Evolutionary conservation across 192 early-diverging fungal genomes (phyloP), one percentile per base, ranked within the genome.

Genomic region (Gigaspora rosea): DNA sequence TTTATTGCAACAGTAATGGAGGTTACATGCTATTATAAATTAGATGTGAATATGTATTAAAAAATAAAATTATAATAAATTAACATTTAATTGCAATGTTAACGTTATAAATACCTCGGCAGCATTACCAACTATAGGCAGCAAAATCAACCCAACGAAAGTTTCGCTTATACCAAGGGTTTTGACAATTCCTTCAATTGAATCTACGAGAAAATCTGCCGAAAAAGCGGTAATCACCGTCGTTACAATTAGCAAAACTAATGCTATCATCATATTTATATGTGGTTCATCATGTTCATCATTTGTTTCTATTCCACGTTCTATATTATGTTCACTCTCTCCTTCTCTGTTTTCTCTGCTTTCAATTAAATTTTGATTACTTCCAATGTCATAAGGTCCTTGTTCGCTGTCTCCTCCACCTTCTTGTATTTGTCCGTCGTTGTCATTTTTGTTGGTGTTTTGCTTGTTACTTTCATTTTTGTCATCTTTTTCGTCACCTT

Each of bases 41-140:
- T 65, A 65, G 18, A 36, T 68, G 11, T 70, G 9, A 70, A 18
- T 22, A 6, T 9, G 9, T 70, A 49, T 52, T 20, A 46, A 3
- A n/a, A 46, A 13, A 70, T 49, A 46, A 27, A 27, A 47, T 46
- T 15, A 67, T 27, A 27, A 27, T 27, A 27, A 27, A 27, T 0
- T 27, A 33, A 22, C 11, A 1, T 33, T 33, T 33, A 65, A 3
- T 41, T 4, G 6, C 5, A 20, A 18, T 18, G 20, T 20, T n/a
- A 58, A n/a, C 8, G 8, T 7, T 22, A 20, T 67, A 15, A 36
- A 32, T 51, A 52, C 51, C 54, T 94, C 91, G 20, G 94, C 93
- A 4, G 93, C 94, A 73, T 96, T 96, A 48, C 95, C 95, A 33
- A 97, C 95, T 47, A 97, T 93, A 6, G 96, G 95, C 49, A 98